phyloP scores from a whole-genome alignment of 805 yeast genomes.

The Saturnispora halmiae region DNA sequence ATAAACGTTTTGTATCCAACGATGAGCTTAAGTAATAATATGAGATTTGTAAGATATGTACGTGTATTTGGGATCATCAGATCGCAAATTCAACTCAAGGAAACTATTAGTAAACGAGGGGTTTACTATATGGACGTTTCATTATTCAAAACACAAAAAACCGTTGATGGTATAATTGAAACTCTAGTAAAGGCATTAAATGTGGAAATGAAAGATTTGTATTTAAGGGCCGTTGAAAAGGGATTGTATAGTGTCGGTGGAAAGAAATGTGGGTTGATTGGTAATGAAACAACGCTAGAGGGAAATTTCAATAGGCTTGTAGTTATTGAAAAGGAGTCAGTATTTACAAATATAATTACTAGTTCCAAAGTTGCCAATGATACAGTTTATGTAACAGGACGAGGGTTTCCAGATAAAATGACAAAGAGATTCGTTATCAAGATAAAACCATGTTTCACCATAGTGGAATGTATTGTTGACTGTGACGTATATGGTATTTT shows the following conservation, averaged over 20 bases:
- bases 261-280: neutral
- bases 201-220: conserved; percentile 31
- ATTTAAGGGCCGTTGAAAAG: conserved; percentile 45
- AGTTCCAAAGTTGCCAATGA: conserved; percentile 4
- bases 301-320: conserved; percentile 24
- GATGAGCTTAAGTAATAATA: conserved; percentile 12
- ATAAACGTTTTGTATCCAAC: conserved; percentile 17
- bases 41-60: conserved; percentile 20
- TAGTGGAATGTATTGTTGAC: conserved; percentile 45
- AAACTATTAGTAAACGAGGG: conserved; percentile 42
- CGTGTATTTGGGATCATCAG: conserved; percentile 17
- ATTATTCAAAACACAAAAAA: conserved; percentile 38
- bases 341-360: conserved; percentile 29
- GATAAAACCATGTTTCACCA: conserved; percentile 24
- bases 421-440: conserved; percentile 34
- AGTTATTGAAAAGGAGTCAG: conserved; percentile 46
- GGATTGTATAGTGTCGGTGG: conserved; percentile 30
- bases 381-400: conserved; percentile 44
- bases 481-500: conserved; percentile 57
- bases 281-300: conserved; percentile 4
- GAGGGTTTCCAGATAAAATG: conserved; percentile 56
- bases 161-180: conserved; percentile 34
- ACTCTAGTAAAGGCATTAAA: conserved; percentile 31
- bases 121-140: conserved; percentile 49
- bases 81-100: conserved; percentile 10